Conservation (phyloP, 2,329 filamentous ascomycete species). For the Xylariomycetidae sp. region DNA sequence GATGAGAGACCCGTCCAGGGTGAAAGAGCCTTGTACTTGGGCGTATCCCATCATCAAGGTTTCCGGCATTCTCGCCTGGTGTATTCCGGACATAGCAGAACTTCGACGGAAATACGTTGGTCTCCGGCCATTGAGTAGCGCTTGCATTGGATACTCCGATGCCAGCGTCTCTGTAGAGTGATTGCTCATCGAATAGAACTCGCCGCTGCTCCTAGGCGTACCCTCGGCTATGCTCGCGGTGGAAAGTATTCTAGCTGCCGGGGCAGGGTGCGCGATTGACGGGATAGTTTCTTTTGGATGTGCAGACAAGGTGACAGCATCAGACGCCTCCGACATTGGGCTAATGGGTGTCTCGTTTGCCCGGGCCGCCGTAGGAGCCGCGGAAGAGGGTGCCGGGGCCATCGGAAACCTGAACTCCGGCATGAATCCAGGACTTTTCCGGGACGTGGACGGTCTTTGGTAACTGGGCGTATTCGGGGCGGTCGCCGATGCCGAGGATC, state of each 20-base stretch:
- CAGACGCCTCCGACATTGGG: constrained; percentile 29
- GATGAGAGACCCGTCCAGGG: constrained; percentile 82
- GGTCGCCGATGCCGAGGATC: constrained; percentile 36
- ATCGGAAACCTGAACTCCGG: constrained; percentile 54
- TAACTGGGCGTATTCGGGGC: constrained; percentile 39
- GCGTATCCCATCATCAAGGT: constrained; percentile 97
- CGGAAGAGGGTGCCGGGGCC: constrained; percentile 34
- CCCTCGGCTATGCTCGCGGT: constrained; percentile 67
- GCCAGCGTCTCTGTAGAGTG: constrained; percentile 88
- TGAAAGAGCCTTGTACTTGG: constrained; percentile 88
- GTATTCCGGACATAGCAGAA: constrained; percentile 36
- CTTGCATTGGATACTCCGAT: constrained; percentile 73
- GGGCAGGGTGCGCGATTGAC: constrained; percentile 51
- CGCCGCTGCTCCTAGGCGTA: constrained; percentile 85
- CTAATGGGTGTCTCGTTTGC: constrained; percentile 35
- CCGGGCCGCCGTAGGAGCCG: constrained; percentile 22
- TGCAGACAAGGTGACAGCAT: constrained; percentile 30
- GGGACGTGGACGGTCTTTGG: constrained; percentile 32
- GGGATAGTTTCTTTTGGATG: constrained; percentile 40
- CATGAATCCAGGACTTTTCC: constrained; percentile 37
- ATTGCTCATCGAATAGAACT: constrained; percentile 93
- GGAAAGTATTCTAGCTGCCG: constrained; percentile 65
- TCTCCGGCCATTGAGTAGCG: constrained; percentile 28
- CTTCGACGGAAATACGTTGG: constrained; percentile 41
- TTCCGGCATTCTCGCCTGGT: constrained; percentile 55